Evolutionary conservation across 768 basidiomycete genomes (phyloP).

Genomic region (Omphalotus guepiniiformis): DNA sequence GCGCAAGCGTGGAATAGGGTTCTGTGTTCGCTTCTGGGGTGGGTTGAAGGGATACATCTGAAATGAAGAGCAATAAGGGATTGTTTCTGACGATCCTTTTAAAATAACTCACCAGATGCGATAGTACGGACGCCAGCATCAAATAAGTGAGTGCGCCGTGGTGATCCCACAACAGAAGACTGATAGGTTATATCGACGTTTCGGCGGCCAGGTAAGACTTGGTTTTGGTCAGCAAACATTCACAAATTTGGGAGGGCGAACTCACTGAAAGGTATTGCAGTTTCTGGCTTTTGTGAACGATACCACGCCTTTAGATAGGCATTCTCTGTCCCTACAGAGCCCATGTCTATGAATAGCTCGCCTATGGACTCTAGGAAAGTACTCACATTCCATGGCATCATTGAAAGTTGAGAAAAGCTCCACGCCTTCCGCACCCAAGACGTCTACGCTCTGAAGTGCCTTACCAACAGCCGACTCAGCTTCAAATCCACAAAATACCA

Average conservation of each 20-base stretch:
- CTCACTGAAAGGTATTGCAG: slow-evolving; percentile 39
- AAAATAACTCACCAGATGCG: slow-evolving; percentile 42
- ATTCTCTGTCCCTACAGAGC: slow-evolving; percentile 82
- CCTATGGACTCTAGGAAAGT: neutral
- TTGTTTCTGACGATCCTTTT: no score
- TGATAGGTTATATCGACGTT: slow-evolving; percentile 41
- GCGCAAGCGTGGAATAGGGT: slow-evolving; percentile 71
- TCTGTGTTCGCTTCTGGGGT: slow-evolving; percentile 40
- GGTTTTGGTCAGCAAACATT: neutral
- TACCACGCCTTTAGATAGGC: slow-evolving; percentile 84
- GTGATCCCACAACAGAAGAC: slow-evolving; percentile 54
- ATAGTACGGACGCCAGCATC: slow-evolving; percentile 73
- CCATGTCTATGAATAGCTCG: neutral
- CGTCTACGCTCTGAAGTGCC: slow-evolving; percentile 73
- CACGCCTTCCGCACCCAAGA: slow-evolving; percentile 73
- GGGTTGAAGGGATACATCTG: slow-evolving; percentile 23
- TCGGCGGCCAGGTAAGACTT: slow-evolving; percentile 58
- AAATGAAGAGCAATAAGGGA: neutral
- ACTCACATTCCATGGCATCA: slow-evolving; percentile 90
- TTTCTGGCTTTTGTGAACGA: slow-evolving; percentile 57
- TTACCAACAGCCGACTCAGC: slow-evolving; percentile 61
- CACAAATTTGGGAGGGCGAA: neutral
- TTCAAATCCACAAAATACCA: slow-evolving; percentile 85
- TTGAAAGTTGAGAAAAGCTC: slow-evolving; percentile 80
- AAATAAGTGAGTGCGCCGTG: slow-evolving; percentile 60